Evolutionary conservation across 345 rosid species (phyloP), one percentile per base, ranked within the genome.

Genomic region (Camelina hispida): DNA sequence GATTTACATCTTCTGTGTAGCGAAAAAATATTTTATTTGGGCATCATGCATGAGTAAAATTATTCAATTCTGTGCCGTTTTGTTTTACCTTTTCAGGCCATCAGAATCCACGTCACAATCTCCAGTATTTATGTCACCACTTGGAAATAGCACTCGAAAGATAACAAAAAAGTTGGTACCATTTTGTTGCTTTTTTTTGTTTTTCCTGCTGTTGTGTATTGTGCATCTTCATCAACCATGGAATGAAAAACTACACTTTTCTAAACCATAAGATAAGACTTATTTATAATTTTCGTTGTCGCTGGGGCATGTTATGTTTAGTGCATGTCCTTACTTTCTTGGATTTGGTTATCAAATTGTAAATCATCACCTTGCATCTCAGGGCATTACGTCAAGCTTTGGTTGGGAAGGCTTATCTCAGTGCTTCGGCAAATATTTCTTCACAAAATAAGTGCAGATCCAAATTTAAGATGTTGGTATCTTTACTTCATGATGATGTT

Each of bases 141-240:
- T 57, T 74, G 81, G 62, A 69, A 82, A 73, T 73, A 69, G 64
- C 69, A 81, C 78, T 60, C 67, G 62, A 79, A 80, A 81, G 62
- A 83, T 71, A 61, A 73, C 62, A 63, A 71, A 80, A 82, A 82
- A 81, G 89, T 87, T 63, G 68, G 85, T 84, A 75, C 80, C 86
- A 71, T 79, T 46, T 59, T 53, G 18, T 47, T 52, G 7, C 34
- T 65, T 81, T 50, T 74, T 38, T 20, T 38, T n/a, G n/a, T n/a
- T 7, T 28, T 4, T 28, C 28, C 28, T 58, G 14, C 1, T 40
- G 57, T 76, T 37, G 32, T 58, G 54, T 66, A 28, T 61, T 15
- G 37, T 63, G 72, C 62, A 56, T 58, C 48, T 71, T 71, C 68
- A 56, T 65, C 68, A 50, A 78, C 13, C 51, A 71, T 42, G 30